Base-by-base conservation (phyloP, 805 yeast species). In the Myxozyma lipomycoides region DNA sequence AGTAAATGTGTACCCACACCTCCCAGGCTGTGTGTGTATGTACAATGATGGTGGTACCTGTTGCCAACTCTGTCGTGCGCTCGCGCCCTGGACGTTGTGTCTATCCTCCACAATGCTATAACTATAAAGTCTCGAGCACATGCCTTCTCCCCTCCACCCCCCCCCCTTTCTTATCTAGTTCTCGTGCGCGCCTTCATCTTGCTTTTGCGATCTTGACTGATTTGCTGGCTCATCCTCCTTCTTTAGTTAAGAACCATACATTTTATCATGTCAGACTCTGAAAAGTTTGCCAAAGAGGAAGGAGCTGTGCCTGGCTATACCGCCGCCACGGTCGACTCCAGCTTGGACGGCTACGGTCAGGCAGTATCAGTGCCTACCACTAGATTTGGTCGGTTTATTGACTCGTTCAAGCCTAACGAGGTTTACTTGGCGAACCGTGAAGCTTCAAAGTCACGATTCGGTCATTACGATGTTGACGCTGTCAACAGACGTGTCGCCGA, bases 401-500 rank as follows among this genome's bases (percentile, higher is more conserved):
- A 58, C 47, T 51, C 60, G 26, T 58, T 58, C 53, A 55, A 47
- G 35, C 62, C 62, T 39, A 22, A 37, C 30, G 58, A 51, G 38
- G 43, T 30, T 40, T 53, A 46, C 42, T 24, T 37, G 28, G 51
- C 57, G 43, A 49, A 43, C 48, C 38, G 42, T 40, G 34, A 18
- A n/a, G 22, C n/a, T 12, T 9, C 26, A 10, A 32, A 10, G 9
- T 23, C 22, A 26, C 5, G 10, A 5, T 9, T 18, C 25, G 55
- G 25, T 24, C 12, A 46, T 19, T 43, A 38, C 51, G 58, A 57
- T 46, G 23, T 52, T 28, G 59, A 55, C 48, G 48, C 54, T 40
- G 60, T 48, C 9, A 54, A 54, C 24, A 48, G 43, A 46, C 51
- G 52, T 37, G 52, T 53, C 2, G 81, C 84, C 23, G 71, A 72